A percentile compares a stretch with the other conserved stretches of the same genome.
These are phyloP conservation scores for Mallotus nudiflorus DNA, from an alignment of 345 rosid genomes.

Conservation along the genomic window DNA sequence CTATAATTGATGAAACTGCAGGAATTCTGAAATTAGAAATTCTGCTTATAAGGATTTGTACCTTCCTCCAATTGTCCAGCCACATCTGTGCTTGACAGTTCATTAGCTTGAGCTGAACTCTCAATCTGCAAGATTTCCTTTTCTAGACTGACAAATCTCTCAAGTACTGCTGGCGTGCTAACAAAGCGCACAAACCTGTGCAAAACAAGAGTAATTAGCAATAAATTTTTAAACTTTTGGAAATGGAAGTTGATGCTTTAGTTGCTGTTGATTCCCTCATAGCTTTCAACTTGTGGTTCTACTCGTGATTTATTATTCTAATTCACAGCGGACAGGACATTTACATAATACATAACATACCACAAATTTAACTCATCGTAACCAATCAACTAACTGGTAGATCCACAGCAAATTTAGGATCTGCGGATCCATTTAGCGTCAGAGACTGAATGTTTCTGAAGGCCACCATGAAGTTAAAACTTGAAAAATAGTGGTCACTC, in stretches of 20 bases:
- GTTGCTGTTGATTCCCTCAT: background rate
- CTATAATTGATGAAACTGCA: no score
- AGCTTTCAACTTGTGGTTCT: conserved; percentile 3
- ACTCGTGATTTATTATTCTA: background rate
- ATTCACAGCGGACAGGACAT: background rate
- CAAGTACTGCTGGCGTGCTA: conserved; percentile 85
- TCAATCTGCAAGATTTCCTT: conserved; percentile 76
- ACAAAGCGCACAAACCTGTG: conserved; percentile 83
- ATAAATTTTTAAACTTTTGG: background rate
- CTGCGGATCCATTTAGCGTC: no score
- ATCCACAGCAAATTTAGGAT: conserved; percentile 2
- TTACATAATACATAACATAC: background rate
- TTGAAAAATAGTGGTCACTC: no score
- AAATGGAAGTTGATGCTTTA: background rate
- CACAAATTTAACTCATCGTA: no score
- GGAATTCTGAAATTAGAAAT: background rate
- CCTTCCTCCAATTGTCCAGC: conserved; percentile 47
- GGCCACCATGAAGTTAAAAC: no score
- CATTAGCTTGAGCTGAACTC: conserved; percentile 60
- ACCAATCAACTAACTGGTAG: background rate
- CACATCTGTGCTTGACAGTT: conserved; percentile 29
- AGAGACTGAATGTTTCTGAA: no score
- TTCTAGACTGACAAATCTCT: conserved; percentile 71
- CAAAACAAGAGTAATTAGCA: background rate
- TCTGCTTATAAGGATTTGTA: conserved; percentile 18